A percentile compares a stretch with the other conserved stretches of the same genome.
Conservation (phyloP, 2,329 filamentous ascomycete genomes). For the Phialophora verrucosa region DNA sequence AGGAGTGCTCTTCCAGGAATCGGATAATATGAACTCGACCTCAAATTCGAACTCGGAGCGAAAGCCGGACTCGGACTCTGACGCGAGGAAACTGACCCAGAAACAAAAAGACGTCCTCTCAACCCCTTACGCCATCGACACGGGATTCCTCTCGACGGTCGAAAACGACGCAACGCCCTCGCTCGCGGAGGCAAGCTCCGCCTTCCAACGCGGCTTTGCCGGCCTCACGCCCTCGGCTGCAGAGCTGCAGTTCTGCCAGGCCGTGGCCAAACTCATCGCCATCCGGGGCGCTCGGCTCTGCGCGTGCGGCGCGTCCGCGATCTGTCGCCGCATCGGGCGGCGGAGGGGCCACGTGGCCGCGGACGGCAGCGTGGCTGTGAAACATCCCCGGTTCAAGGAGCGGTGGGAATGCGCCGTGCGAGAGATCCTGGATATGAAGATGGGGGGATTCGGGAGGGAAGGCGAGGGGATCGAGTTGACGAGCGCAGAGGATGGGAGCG, state of each 20-base stretch:
- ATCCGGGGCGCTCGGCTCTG: slow-evolving; percentile 91
- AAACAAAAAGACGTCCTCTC: slow-evolving; percentile 63
- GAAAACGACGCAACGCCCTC: slow-evolving; percentile 30
- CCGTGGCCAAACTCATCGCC: slow-evolving; percentile 89
- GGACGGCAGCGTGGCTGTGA: slow-evolving; percentile 55
- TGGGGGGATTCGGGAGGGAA: slow-evolving; percentile 37
- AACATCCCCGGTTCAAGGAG: slow-evolving; percentile 50
- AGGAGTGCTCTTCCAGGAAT: slow-evolving; percentile 74
- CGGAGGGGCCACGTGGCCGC: slow-evolving; percentile 89
- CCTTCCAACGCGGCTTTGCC: not conserved
- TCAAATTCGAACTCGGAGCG: no score
- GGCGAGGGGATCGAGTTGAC: slow-evolving; percentile 42
- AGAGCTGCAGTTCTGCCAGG: slow-evolving; percentile 61
- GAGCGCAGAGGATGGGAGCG: slow-evolving; percentile 50
- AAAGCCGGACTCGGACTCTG: slow-evolving; percentile 66
- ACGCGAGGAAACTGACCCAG: not conserved
- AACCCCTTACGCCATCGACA: slow-evolving; percentile 86
- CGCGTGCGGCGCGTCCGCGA: slow-evolving; percentile 91
- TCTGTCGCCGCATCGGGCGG: slow-evolving; percentile 94
- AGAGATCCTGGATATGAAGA: slow-evolving; percentile 46
- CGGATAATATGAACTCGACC: not conserved
- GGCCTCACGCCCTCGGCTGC: slow-evolving; percentile 9
- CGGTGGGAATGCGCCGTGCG: slow-evolving; percentile 49
- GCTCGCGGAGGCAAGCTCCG: slow-evolving; percentile 2
- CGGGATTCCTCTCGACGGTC: slow-evolving; percentile 58